A percentile compares a stretch with the other conserved stretches of the same genome.
Conservation (phyloP, 1,284 basidiomycete species). For the Cutaneotrichosporon sp. region DNA sequence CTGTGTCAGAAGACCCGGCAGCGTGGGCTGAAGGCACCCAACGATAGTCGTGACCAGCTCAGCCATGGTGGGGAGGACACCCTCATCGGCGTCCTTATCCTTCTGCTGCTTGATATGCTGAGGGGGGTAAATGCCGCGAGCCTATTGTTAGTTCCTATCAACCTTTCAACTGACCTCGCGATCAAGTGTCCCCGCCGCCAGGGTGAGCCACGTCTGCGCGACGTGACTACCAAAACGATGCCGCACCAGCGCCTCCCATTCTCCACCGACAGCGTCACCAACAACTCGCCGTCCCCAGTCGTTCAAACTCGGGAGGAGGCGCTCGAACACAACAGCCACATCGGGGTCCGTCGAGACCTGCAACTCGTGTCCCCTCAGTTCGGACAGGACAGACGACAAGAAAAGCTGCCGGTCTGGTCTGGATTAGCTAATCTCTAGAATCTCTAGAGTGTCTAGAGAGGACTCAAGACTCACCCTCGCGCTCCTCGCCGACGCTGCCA, state of each 20-base stretch:
- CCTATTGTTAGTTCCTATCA: conserved; percentile 54
- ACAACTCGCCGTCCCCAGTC: conserved; percentile 87
- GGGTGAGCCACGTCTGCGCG: conserved; percentile 76
- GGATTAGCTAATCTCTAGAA: conserved; percentile 15
- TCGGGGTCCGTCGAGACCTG: conserved; percentile 88
- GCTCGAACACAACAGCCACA: conserved; percentile 80
- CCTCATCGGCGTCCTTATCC: conserved; percentile 39
- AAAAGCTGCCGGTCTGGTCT: conserved; percentile 86
- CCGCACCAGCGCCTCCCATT: conserved; percentile 70
- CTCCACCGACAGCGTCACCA: conserved; percentile 76
- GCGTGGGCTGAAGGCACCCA: conserved; percentile 55
- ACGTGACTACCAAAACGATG: conserved; percentile 92
- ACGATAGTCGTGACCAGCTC: conserved; percentile 35
- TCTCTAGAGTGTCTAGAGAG: background rate
- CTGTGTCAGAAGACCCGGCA: conserved; percentile 69
- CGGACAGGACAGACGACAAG: conserved; percentile 75
- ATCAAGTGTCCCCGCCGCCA: conserved; percentile 70
- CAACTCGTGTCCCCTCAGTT: conserved; percentile 81
- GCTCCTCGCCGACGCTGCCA: conserved; percentile 55
- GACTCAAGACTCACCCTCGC: conserved; percentile 65
- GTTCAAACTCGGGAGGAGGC: conserved; percentile 86
- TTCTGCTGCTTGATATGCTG: conserved; percentile 54
- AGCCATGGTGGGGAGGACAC: conserved; percentile 70
- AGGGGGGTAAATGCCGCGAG: conserved; percentile 62
- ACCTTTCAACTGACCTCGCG: conserved; percentile 65